Conservation (phyloP, 2,329 filamentous ascomycete genomes). For the Colletotrichum viniferum region DNA sequence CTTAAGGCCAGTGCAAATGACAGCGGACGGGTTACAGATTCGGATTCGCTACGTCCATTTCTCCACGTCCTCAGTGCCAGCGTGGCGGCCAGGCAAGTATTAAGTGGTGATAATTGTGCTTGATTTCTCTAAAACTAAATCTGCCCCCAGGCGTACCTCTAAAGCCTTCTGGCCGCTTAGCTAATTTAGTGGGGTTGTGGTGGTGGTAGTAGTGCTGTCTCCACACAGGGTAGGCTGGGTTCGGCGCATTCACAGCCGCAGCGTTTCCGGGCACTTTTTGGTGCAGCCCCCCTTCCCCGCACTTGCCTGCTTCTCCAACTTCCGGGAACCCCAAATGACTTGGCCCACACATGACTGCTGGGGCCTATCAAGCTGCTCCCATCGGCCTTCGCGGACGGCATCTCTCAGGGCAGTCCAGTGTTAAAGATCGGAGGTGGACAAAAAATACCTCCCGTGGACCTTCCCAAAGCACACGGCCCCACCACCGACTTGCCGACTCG, state of each 20-base stretch:
- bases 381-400: neutral
- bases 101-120: too few relatives aligned
- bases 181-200: too few relatives aligned
- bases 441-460: neutral
- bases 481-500: slow-evolving; percentile 17
- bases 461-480: neutral
- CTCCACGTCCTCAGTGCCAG: neutral
- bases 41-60: neutral
- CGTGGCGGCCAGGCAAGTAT: neutral
- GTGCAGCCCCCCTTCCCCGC: slow-evolving; percentile 13
- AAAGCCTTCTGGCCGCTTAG: too few relatives aligned
- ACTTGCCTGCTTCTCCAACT: slow-evolving; percentile 16
- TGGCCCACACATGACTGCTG: neutral
- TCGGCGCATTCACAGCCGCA: neutral
- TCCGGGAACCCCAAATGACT: neutral
- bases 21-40: neutral
- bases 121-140: too few relatives aligned
- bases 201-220: too few relatives aligned
- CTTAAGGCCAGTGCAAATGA: neutral
- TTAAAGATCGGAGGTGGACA: neutral
- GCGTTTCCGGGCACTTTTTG: neutral
- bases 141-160: too few relatives aligned
- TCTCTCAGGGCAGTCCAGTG: neutral
- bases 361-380: neutral
- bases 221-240: neutral